Conservation (phyloP, 768 basidiomycete species). For the Tubosaeta sp. region DNA sequence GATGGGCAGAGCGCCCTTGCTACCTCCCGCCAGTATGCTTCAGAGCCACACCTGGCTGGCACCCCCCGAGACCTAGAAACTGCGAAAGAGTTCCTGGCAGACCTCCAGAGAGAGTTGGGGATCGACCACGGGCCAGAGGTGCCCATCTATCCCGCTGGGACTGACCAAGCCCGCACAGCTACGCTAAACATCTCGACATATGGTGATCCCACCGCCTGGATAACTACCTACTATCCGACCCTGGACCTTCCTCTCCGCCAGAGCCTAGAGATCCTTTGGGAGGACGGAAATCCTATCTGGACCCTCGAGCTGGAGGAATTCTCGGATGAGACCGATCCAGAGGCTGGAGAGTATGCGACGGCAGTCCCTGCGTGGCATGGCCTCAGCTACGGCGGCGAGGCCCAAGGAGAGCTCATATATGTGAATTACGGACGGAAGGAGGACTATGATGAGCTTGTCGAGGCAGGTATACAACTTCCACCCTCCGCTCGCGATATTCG, state of each 20-base stretch:
- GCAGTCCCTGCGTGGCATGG: slow-evolving; percentile 70
- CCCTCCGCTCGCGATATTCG: neutral
- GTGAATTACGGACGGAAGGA: slow-evolving; percentile 54
- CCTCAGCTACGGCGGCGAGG: slow-evolving; percentile 61
- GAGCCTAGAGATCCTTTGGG: slow-evolving; percentile 50
- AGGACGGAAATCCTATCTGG: slow-evolving; percentile 49
- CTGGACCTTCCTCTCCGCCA: slow-evolving; percentile 63
- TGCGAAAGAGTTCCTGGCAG: slow-evolving; percentile 49
- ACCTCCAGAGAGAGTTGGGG: slow-evolving; percentile 50
- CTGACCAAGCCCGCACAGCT: slow-evolving; percentile 47
- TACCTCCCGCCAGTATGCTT: slow-evolving; percentile 49
- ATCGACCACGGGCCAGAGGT: slow-evolving; percentile 26
- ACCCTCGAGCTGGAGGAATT: slow-evolving; percentile 63
- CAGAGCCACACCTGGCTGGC: slow-evolving; percentile 60
- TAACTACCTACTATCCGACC: slow-evolving; percentile 69
- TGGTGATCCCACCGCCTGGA: slow-evolving; percentile 49
- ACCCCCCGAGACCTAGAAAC: slow-evolving; percentile 51
- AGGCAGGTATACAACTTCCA: slow-evolving; percentile 33
- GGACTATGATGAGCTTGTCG: slow-evolving; percentile 60
- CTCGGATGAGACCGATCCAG: slow-evolving; percentile 58
- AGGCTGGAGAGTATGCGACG: slow-evolving; percentile 51
- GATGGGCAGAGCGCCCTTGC: slow-evolving; percentile 45
- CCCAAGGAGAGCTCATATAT: slow-evolving; percentile 53
- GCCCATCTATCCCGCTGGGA: slow-evolving; percentile 56
- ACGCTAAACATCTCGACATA: slow-evolving; percentile 45